Percentiles rank a stretch among this genome's conserved stretches.
Conservation (phyloP, 306 rosid species). For the Phaseolus lunatus region DNA sequence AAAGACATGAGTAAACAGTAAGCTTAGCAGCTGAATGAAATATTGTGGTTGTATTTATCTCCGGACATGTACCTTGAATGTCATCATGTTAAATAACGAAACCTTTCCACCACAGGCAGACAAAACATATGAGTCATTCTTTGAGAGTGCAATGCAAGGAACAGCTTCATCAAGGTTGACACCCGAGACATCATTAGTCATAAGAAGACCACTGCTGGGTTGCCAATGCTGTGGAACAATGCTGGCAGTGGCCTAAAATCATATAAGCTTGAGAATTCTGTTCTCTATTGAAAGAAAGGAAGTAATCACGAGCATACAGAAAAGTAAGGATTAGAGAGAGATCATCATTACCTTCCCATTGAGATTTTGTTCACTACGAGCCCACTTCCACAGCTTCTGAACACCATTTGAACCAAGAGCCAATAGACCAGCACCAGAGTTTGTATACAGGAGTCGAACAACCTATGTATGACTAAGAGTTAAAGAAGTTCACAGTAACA, state of each 20-base stretch:
- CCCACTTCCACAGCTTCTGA: constrained; percentile 93
- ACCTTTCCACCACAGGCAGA: constrained; percentile 92
- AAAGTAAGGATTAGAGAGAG: constrained; percentile 22
- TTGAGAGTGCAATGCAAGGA: constrained; percentile 89
- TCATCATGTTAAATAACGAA: constrained; percentile 84
- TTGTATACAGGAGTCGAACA: constrained; percentile 77
- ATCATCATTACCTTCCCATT: constrained; percentile 66
- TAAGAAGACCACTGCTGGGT: constrained; percentile 84
- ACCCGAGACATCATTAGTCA: constrained; percentile 80
- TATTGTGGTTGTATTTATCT: background rate
- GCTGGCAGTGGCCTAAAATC: constrained; percentile 81
- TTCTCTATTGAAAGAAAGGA: constrained; percentile 29
- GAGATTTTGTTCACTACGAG: constrained; percentile 73
- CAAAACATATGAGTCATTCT: constrained; percentile 87
- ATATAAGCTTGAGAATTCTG: constrained; percentile 50
- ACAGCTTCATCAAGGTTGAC: constrained; percentile 89
- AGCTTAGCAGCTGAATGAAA: constrained; percentile 33
- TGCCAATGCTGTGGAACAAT: constrained; percentile 90
- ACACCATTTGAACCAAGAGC: constrained; percentile 91
- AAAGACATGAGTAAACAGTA: constrained; percentile 36
- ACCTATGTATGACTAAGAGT: constrained; percentile 56
- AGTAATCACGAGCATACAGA: constrained; percentile 8
- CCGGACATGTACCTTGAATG: constrained; percentile 65
- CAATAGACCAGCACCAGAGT: constrained; percentile 80
- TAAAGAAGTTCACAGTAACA: constrained; percentile 35